Evolutionary conservation across 768 basidiomycete species (phyloP), one percentile per base, ranked within the genome.

Genomic region (Tulasnella sp.): DNA sequence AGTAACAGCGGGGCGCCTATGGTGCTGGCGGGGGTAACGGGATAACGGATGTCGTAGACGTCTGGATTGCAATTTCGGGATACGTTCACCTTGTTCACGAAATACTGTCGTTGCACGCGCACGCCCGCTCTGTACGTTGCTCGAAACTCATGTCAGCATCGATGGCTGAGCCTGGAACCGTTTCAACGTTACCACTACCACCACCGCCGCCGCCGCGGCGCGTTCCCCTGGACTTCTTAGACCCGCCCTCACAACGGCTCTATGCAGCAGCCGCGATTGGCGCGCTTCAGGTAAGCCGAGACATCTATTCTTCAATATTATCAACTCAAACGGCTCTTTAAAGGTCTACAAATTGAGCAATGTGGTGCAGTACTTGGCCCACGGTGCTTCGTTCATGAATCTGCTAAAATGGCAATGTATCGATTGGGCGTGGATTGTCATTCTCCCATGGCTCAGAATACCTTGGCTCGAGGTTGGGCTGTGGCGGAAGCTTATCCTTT

Each of bases 241-340:
- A 88, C 67, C 74, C 83, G 3, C 86, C 88, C 21, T 84, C 88
- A 15, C 88, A 91, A 68, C 77, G 92, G 51, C 77, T 88, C 4
- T 89, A 93, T 66, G 78, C 79, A 63, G 75, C 89, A 45, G 86
- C 88, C 62, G 71, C 91, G 24, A 86, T 84, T 7, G 78, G 83
- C 42, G 75, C 91, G 1, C 75, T 87, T 32, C 90, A 93, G 78
- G 90, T 86, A 63, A 56, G 77, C 52, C 45, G 45, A 65, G 52
- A 43, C 55, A 51, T 29, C 51, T 45, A 9, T 61, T 19, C 30
- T 38, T 11, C 3, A 27, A 26, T 50, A 1, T 32, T 47, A 26
- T 51, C 11, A 24, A 29, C 5, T 11, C 8, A 38, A n/a, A 44
- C 44, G 32, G 30, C 27, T 21, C 1, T 26, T 34, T 17, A 11